Evolutionary conservation across 257 asterid genomes (phyloP).

Genomic region (Lycium ferocissimum): DNA sequence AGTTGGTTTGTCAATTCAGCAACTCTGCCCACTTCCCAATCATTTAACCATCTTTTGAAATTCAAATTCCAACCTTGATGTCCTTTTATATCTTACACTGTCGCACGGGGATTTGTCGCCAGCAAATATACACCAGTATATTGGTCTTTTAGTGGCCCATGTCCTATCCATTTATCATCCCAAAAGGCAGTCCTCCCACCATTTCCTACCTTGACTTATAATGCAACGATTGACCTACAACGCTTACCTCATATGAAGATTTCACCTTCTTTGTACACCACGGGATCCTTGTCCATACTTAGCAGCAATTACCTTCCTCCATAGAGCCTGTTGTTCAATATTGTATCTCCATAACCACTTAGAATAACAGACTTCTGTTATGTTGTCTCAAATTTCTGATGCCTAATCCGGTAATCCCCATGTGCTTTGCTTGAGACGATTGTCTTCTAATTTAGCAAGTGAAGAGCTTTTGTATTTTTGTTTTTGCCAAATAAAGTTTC

Average conservation of each 20-base stretch:
- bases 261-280: not conserved
- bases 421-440: not conserved
- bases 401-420: not conserved
- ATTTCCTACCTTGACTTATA: not conserved
- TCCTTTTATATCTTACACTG: not conserved
- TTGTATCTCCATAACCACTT: not conserved
- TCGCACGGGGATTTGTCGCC: not conserved
- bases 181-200: not conserved
- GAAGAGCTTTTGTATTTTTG: not conserved
- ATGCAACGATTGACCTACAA: not conserved
- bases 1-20: not conserved
- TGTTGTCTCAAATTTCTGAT: not conserved
- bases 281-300: not conserved
- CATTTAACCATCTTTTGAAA: not conserved
- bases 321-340: not conserved
- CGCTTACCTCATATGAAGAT: not conserved
- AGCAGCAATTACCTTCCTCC: not conserved
- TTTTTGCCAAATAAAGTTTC: not conserved
- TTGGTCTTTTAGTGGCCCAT: not conserved
- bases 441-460: not conserved
- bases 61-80: not conserved
- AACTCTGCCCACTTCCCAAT: not conserved
- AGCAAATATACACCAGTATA: not conserved
- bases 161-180: not conserved
- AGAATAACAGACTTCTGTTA: not conserved